Conservation (phyloP, 2,329 filamentous ascomycete genomes). For the Dichotomopilus funicola region DNA sequence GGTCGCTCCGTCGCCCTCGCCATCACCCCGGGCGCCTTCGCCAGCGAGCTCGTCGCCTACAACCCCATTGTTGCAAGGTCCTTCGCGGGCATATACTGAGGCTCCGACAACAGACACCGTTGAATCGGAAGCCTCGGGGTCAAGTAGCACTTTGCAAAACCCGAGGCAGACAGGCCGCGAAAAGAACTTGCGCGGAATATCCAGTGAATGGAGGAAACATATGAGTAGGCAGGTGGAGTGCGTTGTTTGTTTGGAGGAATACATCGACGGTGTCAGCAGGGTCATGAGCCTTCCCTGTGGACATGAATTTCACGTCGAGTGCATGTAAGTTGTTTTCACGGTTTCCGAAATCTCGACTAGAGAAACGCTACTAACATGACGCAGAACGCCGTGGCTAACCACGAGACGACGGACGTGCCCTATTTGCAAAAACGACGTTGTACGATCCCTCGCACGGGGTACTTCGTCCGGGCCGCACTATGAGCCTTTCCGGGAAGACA, state of each 20-base stretch:
- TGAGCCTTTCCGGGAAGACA: constrained; percentile 49
- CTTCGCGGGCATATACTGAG: constrained; percentile 50
- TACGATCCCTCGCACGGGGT: constrained; percentile 57
- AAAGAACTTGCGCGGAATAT: constrained; percentile 38
- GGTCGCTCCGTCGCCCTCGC: constrained; percentile 56
- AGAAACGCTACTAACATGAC: constrained; percentile 4
- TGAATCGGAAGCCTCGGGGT: constrained; percentile 41
- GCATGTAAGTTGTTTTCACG: constrained; percentile 69
- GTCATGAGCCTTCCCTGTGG: constrained; percentile 98
- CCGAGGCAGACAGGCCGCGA: constrained; percentile 38
- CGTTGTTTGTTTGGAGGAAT: constrained; percentile 94
- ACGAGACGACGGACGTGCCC: constrained; percentile 94
- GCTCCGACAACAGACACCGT: constrained; percentile 57
- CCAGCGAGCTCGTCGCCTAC: constrained; percentile 62
- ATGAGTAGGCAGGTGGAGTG: constrained; percentile 74
- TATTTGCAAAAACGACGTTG: constrained; percentile 97
- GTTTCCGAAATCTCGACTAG: neutral
- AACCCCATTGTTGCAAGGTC: constrained; percentile 67
- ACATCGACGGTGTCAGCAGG: constrained; percentile 84
- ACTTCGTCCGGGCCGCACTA: constrained; percentile 46
- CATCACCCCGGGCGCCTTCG: constrained; percentile 53
- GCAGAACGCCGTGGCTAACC: constrained; percentile 90
- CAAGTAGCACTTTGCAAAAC: constrained; percentile 37
- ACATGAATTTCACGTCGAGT: constrained; percentile 95
- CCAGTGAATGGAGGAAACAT: constrained; percentile 58